Percentiles rank a stretch among this genome's conserved stretches.
phyloP scores from a whole-genome alignment of 148 eudicot genomes.

The Polygonum maritimum region DNA sequence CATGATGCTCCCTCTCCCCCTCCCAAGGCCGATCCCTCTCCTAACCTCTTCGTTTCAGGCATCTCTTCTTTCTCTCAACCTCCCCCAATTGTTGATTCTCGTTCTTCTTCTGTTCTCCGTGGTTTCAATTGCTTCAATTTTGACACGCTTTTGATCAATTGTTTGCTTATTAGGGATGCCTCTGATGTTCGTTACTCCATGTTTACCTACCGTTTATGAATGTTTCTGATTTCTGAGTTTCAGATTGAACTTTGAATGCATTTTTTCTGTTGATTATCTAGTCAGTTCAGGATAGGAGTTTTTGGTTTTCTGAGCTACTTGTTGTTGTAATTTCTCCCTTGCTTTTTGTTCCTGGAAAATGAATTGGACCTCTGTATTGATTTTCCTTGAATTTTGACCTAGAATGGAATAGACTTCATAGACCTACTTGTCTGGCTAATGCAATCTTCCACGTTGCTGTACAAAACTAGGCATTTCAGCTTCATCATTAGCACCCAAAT shows the following conservation, averaged over 20 bases:
- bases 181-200: neutral
- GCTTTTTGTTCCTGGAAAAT: neutral
- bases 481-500: neutral
- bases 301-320: neutral
- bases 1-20: slow-evolving; percentile 5
- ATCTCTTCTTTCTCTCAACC: neutral
- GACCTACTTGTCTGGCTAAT: neutral
- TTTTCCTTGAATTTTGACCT: neutral
- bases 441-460: neutral
- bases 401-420: neutral
- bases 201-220: neutral
- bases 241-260: neutral
- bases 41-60: slow-evolving; percentile 32
- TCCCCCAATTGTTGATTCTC: neutral
- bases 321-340: neutral
- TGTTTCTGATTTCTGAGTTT: neutral
- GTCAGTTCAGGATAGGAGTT: neutral
- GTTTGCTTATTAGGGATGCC: neutral
- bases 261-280: neutral
- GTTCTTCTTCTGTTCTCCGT: neutral
- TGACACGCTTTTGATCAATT: neutral
- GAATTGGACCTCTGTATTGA: neutral
- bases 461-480: neutral
- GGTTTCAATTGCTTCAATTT: neutral
- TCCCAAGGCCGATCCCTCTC: slow-evolving; percentile 23